Conservation (phyloP, 2,329 filamentous ascomycete genomes). For the Penicillium verrucosum region DNA sequence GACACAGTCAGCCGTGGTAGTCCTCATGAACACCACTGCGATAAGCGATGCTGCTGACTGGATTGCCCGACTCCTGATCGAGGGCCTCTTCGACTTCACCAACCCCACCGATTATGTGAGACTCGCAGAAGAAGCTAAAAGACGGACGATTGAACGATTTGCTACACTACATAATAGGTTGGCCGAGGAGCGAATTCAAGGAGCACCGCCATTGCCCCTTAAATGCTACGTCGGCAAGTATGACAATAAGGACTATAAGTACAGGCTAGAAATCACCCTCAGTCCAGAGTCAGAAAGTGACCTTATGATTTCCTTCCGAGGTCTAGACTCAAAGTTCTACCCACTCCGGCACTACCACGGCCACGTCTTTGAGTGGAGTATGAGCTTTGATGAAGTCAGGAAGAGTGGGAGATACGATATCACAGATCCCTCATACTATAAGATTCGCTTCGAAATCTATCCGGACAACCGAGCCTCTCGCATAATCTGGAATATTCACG, state of each 20-base stretch:
- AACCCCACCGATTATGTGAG: neutral
- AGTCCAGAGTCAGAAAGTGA: neutral
- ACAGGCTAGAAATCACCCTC: neutral
- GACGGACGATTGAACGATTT: neutral
- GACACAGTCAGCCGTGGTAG: conserved; percentile 3
- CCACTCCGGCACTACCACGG: conserved; percentile 2
- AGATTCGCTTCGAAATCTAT: neutral
- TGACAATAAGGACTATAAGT: neutral
- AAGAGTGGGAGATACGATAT: neutral
- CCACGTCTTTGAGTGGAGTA: conserved; percentile 6
- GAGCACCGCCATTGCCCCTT: neutral
- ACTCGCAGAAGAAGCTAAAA: neutral
- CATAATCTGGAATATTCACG: neutral
- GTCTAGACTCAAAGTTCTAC: neutral
- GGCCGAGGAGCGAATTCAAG: neutral
- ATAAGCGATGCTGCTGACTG: conserved; percentile 3
- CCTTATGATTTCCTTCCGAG: neutral
- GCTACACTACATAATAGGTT: neutral
- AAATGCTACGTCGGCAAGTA: conserved; percentile 3
- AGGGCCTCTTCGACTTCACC: neutral
- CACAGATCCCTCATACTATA: conserved; percentile 1
- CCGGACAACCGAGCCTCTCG: neutral
- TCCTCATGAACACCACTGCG: conserved; percentile 1
- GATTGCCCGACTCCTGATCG: neutral
- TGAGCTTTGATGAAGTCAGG: neutral